Evolutionary conservation across 2,329 filamentous ascomycete species (phyloP), one percentile per base, ranked within the genome.

Genomic region (Didymella pinodella): DNA sequence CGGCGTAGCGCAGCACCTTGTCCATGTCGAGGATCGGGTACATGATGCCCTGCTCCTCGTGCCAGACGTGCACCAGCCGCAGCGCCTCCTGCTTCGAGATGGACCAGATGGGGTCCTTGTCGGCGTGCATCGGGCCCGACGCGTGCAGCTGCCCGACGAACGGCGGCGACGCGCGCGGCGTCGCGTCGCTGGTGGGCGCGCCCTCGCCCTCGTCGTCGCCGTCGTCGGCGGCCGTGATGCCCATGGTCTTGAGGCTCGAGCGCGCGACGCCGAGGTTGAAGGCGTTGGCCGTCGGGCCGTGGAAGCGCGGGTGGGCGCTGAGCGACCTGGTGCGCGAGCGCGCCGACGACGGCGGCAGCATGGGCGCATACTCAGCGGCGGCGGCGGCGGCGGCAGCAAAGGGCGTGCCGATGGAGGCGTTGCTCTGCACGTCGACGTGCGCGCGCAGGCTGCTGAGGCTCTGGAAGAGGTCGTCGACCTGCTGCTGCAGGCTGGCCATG

Each of bases 11-110:
- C 36, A 91, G 87, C 38, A 96, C 81, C 41, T 84, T 83, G 41
- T 90, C 86, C 34, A 96, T 90, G 65, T 91, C 86, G 46, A 96
- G 77, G 4, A 97, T 86, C 0, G 94, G 94, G 74, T 96, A 97
- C 92, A 97, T 96, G 69, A 94, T 86, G 43, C 92, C 92, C 69
- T 96, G 89, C 74, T 97, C 93, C 68, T 97, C 93, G 65, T 96
- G 91, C 71, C 95, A 94, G 0, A 96, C 81, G 14, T 86, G 84
- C 65, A 91, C 92, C 14, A 97, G 79, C 1, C 92, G 86, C 20
- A 94, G 76, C 69, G 95, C 91, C 71, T 97, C 93, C 34, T 93
- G 87, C 69, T 89, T 88, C 53, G 86, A 85, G 48, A 96, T 85
- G 7, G 88, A 83, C 86, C 92, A 93, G 28, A 98, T 85, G 0